Conservation (phyloP, 768 basidiomycete genomes). For the Cystobasidiopsis lactophilus region DNA sequence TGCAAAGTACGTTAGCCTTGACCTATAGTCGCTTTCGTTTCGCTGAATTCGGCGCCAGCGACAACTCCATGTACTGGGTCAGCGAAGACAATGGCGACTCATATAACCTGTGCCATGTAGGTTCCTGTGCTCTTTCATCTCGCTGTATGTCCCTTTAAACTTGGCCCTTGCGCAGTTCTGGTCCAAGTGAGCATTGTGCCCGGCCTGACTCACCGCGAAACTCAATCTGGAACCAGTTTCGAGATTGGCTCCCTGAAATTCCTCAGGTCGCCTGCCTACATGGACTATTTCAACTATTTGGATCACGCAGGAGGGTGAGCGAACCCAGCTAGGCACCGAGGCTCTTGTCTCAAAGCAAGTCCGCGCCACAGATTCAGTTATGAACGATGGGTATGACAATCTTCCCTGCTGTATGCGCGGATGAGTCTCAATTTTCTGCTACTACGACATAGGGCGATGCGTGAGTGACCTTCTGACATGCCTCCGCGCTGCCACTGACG, state of each 20-base stretch:
- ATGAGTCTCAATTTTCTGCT: not conserved
- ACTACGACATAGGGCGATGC: not conserved
- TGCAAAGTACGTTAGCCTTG: slow-evolving; percentile 15
- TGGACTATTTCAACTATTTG: slow-evolving; percentile 58
- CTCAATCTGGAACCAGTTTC: slow-evolving; percentile 64
- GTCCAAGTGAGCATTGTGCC: not conserved
- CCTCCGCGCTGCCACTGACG: not conserved
- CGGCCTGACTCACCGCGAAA: slow-evolving; percentile 34
- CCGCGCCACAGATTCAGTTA: no score
- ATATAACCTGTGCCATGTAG: slow-evolving; percentile 57
- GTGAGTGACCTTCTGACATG: not conserved
- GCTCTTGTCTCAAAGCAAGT: no score
- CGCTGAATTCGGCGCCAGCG: no score
- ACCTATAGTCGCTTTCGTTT: not conserved
- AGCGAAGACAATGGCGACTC: slow-evolving; percentile 49
- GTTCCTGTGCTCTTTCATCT: slow-evolving; percentile 21
- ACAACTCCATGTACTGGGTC: slow-evolving; percentile 52
- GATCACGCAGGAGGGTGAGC: slow-evolving; percentile 68
- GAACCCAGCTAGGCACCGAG: no score
- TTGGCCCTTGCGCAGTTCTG: slow-evolving; percentile 11
- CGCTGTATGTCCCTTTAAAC: not conserved
- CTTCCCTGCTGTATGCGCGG: not conserved
- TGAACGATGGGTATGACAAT: no score
- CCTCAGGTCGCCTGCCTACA: slow-evolving; percentile 63
- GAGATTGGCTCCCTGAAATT: slow-evolving; percentile 69